A percentile compares a stretch with the other conserved stretches of the same genome.
phyloP scores from a whole-genome alignment of 129 eudicot genomes.

The Scalesia atractyloides region DNA sequence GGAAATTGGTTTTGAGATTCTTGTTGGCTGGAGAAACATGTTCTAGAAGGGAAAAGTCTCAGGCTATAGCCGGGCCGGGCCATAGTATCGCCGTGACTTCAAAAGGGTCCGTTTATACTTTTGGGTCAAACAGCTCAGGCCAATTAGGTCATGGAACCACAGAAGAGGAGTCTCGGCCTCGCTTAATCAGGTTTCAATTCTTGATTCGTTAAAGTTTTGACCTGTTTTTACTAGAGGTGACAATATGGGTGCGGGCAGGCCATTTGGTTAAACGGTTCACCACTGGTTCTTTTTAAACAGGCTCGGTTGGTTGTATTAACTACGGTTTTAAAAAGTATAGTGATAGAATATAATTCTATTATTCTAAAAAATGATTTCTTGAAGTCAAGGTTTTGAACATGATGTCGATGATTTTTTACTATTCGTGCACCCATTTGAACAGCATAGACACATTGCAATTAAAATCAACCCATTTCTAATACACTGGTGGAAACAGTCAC shows the following conservation, averaged over 20 bases:
- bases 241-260: neutral
- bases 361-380: neutral
- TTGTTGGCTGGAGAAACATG: constrained; percentile 94
- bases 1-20: constrained; percentile 90
- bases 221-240: constrained; percentile 2
- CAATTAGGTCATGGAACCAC: constrained; percentile 92
- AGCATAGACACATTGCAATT: neutral
- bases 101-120: constrained; percentile 76
- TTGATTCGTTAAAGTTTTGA: constrained; percentile 2
- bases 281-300: constrained; percentile 3
- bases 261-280: neutral
- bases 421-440: neutral
- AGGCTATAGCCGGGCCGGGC: constrained; percentile 97
- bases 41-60: constrained; percentile 85
- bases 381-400: neutral
- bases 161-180: constrained; percentile 72
- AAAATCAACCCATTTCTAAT: neutral
- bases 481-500: neutral
- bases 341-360: neutral
- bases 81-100: constrained; percentile 93
- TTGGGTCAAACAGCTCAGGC: constrained; percentile 88
- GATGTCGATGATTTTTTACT: neutral
- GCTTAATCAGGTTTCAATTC: constrained; percentile 58
- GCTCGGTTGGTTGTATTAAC: neutral
- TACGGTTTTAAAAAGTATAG: neutral